A percentile compares a stretch with the other conserved stretches of the same genome.
phyloP scores from a whole-genome alignment of 75 land plant species.

The Pinus taeda region DNA sequence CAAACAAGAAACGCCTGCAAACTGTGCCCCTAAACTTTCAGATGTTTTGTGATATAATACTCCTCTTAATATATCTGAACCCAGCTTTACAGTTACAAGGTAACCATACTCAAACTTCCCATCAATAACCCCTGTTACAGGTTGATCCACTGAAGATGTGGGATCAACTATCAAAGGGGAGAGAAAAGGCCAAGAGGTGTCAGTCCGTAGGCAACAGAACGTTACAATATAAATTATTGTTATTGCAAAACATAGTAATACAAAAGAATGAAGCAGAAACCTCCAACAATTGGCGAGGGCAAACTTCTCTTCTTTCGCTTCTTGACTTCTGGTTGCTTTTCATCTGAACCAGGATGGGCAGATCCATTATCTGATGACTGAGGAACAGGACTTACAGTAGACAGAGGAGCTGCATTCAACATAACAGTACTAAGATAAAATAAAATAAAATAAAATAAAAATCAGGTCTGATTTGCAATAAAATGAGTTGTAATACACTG shows the following conservation, averaged over 20 bases:
- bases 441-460: background rate
- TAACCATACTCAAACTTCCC: conserved; percentile 88
- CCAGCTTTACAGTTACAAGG: conserved; percentile 67
- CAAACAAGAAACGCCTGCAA: conserved; percentile 16
- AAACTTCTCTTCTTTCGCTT: conserved; percentile 11
- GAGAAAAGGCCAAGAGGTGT: background rate
- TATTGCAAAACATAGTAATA: background rate
- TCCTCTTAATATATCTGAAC: conserved; percentile 48
- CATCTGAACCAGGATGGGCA: conserved; percentile 5
- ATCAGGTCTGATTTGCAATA: background rate
- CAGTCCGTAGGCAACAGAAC: background rate
- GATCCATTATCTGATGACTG: conserved; percentile 13
- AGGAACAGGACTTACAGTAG: conserved; percentile 13
- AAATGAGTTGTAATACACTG: background rate
- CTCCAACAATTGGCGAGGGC: conserved; percentile 5
- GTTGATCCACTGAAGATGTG: conserved; percentile 25
- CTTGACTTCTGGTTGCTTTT: conserved; percentile 11
- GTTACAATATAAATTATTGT: background rate
- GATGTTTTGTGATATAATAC: conserved; percentile 65
- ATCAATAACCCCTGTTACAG: conserved; percentile 69
- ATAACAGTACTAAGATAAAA: background rate
- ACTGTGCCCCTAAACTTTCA: conserved; percentile 22
- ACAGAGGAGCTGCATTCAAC: conserved; percentile 23
- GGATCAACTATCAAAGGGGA: conserved; percentile 22
- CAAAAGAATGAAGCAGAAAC: conserved; percentile 6